phyloP scores from a whole-genome alignment of 768 basidiomycete species.

The Rickenella mellea region DNA sequence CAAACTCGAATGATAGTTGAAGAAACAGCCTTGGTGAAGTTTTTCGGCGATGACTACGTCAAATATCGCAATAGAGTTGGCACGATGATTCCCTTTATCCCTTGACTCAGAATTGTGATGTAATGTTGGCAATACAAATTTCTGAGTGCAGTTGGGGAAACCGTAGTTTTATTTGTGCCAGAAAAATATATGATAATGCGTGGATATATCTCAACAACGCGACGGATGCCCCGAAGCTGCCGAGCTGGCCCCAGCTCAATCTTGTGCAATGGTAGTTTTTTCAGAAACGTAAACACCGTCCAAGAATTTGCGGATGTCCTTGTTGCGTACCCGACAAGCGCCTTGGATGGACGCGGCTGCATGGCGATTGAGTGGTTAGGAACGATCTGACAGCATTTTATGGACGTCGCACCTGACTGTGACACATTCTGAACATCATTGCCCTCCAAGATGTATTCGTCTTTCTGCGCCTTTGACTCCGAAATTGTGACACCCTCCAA shows the following conservation, averaged over 20 bases:
- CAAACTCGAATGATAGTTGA: constrained; percentile 69
- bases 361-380: constrained; percentile 3
- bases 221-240: constrained; percentile 6
- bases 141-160: no score
- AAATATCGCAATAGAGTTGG: constrained; percentile 67
- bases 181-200: no score
- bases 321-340: constrained; percentile 94
- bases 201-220: no score
- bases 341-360: constrained; percentile 94
- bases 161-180: no score
- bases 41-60: constrained; percentile 86
- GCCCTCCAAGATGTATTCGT: constrained; percentile 88
- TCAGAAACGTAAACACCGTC: constrained; percentile 90
- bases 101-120: constrained; percentile 23
- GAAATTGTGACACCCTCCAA: constrained; percentile 73
- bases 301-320: constrained; percentile 99
- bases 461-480: constrained; percentile 90
- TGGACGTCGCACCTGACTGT: constrained; percentile 62
- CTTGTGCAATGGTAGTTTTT: constrained; percentile 52
- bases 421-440: constrained; percentile 97
- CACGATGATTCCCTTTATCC: constrained; percentile 84
- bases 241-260: constrained; percentile 22
- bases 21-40: constrained; percentile 66
- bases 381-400: not conserved
- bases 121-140: no score